Conservation (phyloP, 345 rosid species). For the Erodium maritimum region DNA sequence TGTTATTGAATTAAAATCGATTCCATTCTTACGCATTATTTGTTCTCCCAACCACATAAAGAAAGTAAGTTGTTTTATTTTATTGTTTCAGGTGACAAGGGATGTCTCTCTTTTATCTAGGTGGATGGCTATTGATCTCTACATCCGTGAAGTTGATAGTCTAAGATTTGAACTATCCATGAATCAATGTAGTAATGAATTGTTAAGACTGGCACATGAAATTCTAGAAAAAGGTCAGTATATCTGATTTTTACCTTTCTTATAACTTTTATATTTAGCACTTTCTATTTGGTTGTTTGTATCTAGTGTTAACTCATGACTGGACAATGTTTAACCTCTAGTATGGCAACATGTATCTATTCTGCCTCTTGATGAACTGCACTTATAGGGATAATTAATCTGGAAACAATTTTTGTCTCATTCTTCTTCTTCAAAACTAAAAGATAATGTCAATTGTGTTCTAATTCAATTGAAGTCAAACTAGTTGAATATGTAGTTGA, state of each 20-base stretch:
- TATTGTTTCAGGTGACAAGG: slow-evolving; percentile 65
- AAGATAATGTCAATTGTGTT: too few relatives aligned
- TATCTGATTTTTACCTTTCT: not conserved
- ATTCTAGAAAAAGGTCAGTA: slow-evolving; percentile 70
- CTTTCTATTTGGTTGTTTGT: not conserved
- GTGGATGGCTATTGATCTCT: slow-evolving; percentile 96
- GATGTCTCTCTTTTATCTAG: slow-evolving; percentile 91
- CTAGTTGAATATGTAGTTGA: too few relatives aligned
- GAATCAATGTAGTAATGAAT: slow-evolving; percentile 52
- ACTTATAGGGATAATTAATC: too few relatives aligned
- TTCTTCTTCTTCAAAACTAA: too few relatives aligned
- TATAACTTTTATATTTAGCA: not conserved
- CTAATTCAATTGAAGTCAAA: too few relatives aligned
- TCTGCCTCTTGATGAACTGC: too few relatives aligned
- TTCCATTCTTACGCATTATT: too few relatives aligned
- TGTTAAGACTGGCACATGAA: slow-evolving; percentile 66
- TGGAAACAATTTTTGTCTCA: too few relatives aligned
- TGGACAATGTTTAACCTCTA: too few relatives aligned
- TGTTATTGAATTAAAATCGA: too few relatives aligned
- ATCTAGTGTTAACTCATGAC: not conserved
- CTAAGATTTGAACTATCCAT: slow-evolving; percentile 92
- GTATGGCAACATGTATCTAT: too few relatives aligned
- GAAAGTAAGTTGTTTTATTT: slow-evolving; percentile 7
- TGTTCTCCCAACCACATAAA: too few relatives aligned
- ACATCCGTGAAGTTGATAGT: slow-evolving; percentile 80